Evolutionary conservation across 176 grass and related monocot genomes (phyloP), one percentile per base, ranked within the genome.

Genomic region (Bromus sterilis): DNA sequence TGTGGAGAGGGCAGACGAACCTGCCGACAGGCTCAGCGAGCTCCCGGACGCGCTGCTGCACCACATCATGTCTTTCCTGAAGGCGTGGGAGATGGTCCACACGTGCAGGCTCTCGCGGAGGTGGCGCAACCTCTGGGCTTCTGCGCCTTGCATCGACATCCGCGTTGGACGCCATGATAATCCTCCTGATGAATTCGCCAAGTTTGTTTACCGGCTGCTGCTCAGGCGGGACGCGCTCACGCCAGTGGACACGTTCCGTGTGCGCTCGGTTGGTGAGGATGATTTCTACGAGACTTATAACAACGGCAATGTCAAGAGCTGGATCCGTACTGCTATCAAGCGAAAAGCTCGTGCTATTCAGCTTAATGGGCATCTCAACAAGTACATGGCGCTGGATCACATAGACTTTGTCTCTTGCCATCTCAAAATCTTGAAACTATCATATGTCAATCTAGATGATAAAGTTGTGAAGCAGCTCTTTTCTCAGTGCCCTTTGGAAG

Each of bases 401-500:
- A 44, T 31, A 29, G 28, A 26, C 42, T 51, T 49, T 4, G 26
- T 18, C 44, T 73, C 70, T 48, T 31, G 44, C 43, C 28, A 73
- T 10, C 70, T 73, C 70, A 73, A 51, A 49, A 73, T 51, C 42
- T 21, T 73, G 70, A 51, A 73, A 73, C 28, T 73, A 26, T 73
- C 70, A 20, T 49, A 73, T 5, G 2, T 28, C 15, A 4, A 73
- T 15, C 70, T 73, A 28, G 70, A 73, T 73, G 70, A 51, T 48
- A 30, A 73, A 20, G 43, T 73, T 30, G 15, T 73, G 25, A 73
- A 44, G 70, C 42, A 31, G 44, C 44, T 73, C 26, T 32, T 43
- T 51, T 73, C 70, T 73, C 26, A 6, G n/a, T 73, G 42, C 26
- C 70, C 70, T 73, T 73, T 73, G 70, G 70, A 73, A 73, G 70